Evolutionary conservation across 306 rosid species (phyloP), one percentile per base, ranked within the genome.

Genomic region (Cucurbita argyrosperma): DNA sequence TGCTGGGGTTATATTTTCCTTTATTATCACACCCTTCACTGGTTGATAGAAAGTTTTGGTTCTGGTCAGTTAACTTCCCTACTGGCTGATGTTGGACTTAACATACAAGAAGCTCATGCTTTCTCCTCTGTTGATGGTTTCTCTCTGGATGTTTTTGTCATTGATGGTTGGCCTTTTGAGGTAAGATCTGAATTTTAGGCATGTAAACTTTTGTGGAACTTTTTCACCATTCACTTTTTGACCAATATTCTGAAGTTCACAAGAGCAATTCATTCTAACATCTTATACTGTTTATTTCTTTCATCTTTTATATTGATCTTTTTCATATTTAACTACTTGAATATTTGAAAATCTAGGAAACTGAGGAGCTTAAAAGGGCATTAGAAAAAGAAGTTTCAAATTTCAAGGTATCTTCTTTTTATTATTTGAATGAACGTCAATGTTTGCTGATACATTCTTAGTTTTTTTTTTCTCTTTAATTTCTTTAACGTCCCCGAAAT

Each of bases 81-180:
- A 73, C 93, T 95, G 77, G 90, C 92, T 80, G 99, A 95, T 76
- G 76, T 91, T 78, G 97, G 97, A 67, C 87, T 95, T 72, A 95
- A 95, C 87, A 95, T 95, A 84, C 96, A 88, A 87, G 99, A 95
- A 88, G 99, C 99, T 76, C 99, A 95, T 84, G 99, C 96, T 13
- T 95, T 95, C 85, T 95, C 99, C 52, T 91, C 99, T 59, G 84
- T 78, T 35, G 99, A 95, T 82, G 99, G 99, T 77, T 95, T 83
- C 84, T 95, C 99, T 83, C 82, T 95, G 82, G 99, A 95, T 85
- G 99, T 91, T 79, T 95, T 95, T 56, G 97, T 95, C 10, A 97
- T 95, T 71, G 96, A 83, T 81, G 97, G 99, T 53, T 95, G 99
- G 97, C 88, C 82, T 54, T 79, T 57, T 47, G 99, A 91, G 99